phyloP scores from a whole-genome alignment of 2,329 filamentous ascomycete species.

The Hirsutella rhossiliensis region DNA sequence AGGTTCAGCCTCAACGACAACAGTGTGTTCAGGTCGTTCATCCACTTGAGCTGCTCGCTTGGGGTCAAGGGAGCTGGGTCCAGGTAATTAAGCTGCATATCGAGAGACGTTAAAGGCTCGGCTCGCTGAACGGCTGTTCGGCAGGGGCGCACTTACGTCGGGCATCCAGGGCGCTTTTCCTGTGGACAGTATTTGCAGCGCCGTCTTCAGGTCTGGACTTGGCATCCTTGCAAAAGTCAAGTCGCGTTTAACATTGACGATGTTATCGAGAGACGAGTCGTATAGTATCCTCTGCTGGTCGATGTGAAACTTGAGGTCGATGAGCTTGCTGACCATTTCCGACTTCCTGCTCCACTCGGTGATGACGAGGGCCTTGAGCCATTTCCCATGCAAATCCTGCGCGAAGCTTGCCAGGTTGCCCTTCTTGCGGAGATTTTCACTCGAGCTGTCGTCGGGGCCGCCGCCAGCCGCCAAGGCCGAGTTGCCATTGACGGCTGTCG shows the following conservation, averaged over 20 bases:
- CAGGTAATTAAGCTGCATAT: conserved; percentile 58
- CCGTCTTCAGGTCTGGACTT: conserved; percentile 84
- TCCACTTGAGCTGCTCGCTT: conserved; percentile 58
- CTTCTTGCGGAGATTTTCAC: conserved; percentile 67
- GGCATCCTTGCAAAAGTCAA: conserved; percentile 64
- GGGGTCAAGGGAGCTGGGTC: conserved; percentile 58
- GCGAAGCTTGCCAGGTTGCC: conserved; percentile 62
- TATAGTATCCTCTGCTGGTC: conserved; percentile 50
- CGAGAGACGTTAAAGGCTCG: neutral
- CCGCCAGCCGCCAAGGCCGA: conserved; percentile 16
- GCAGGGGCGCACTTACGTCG: conserved; percentile 41
- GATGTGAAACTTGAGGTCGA: conserved; percentile 73
- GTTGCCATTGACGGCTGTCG: conserved; percentile 38
- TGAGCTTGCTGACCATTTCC: conserved; percentile 70
- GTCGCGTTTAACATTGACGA: conserved; percentile 62
- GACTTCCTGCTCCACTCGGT: conserved; percentile 80
- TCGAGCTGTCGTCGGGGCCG: conserved; percentile 40
- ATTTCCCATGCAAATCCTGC: conserved; percentile 69
- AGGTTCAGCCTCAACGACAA: conserved; percentile 75
- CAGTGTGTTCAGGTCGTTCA: conserved; percentile 73
- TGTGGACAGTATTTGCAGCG: conserved; percentile 70
- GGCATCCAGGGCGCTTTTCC: conserved; percentile 70
- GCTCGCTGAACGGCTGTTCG: neutral
- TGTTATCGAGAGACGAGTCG: conserved; percentile 44
- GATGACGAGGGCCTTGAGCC: conserved; percentile 86